Evolutionary conservation across 176 grass and related monocot genomes (phyloP).

Genomic region (Elaeis guineensis): DNA sequence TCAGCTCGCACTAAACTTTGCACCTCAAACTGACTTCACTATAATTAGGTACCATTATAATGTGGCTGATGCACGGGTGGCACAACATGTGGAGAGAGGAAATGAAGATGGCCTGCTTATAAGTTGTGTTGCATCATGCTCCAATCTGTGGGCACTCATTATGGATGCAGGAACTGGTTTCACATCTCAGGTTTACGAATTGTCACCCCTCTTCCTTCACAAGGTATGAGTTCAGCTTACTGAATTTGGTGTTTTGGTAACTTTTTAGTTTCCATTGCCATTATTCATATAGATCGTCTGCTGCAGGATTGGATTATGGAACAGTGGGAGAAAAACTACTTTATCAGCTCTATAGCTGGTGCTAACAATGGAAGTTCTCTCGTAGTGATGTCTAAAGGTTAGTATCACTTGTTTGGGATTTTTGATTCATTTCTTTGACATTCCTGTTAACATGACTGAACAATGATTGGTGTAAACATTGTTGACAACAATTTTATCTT

Average conservation of each 20-base stretch:
- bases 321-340: slow-evolving; percentile 24
- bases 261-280: no score
- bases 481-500: no score
- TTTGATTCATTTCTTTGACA: neutral
- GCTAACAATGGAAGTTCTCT: slow-evolving; percentile 17
- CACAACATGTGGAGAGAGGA: slow-evolving; percentile 62
- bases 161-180: slow-evolving; percentile 80
- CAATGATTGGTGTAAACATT: no score
- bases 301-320: slow-evolving; percentile 20
- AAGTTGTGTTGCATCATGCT: slow-evolving; percentile 66
- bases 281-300: neutral
- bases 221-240: slow-evolving; percentile 3
- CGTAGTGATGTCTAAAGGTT: slow-evolving; percentile 24
- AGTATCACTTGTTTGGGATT: neutral
- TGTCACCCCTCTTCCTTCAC: slow-evolving; percentile 45
- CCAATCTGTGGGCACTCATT: slow-evolving; percentile 68
- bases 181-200: slow-evolving; percentile 51
- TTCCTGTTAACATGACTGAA: no score
- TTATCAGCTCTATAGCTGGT: slow-evolving; percentile 16
- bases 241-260: no score
- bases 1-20: no score
- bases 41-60: slow-evolving; percentile 72
- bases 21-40: no score
- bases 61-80: slow-evolving; percentile 44
- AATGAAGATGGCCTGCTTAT: slow-evolving; percentile 65